Evolutionary conservation across 2,329 filamentous ascomycete species (phyloP).

Genomic region (Gnomoniopsis sp.): DNA sequence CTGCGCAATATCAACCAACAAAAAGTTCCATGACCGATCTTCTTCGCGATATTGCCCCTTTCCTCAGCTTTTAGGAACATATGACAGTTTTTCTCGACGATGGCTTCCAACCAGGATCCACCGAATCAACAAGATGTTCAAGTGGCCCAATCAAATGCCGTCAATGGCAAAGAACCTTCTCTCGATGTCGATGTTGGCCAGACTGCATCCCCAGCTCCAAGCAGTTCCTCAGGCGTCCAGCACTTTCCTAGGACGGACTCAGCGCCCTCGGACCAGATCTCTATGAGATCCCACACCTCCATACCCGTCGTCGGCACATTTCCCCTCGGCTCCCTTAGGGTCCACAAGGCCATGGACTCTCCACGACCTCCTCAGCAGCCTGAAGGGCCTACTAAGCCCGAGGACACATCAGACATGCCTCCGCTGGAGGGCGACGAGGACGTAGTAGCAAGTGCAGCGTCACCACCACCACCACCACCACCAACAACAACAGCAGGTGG

Average conservation of each 20-base stretch:
- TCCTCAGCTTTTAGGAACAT: not conserved
- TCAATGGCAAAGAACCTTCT: not conserved
- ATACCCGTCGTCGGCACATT: constrained; percentile 36
- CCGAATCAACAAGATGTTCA: constrained; percentile 2
- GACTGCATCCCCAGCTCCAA: not conserved
- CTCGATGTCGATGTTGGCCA: not conserved
- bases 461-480: not conserved
- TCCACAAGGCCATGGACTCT: constrained; percentile 31
- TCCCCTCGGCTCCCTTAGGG: constrained; percentile 40
- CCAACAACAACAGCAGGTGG: not conserved
- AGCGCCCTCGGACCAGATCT: constrained; percentile 23
- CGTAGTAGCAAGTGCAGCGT: too few species aligned
- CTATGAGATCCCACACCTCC: constrained; percentile 32
- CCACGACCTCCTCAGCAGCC: constrained; percentile 21
- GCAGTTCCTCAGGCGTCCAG: constrained; percentile 17
- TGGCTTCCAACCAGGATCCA: constrained; percentile 5
- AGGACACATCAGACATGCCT: constrained; percentile 12
- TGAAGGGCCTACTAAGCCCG: not conserved
- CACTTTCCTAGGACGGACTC: constrained; percentile 35
- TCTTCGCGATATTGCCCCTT: not conserved
- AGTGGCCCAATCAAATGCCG: not conserved
- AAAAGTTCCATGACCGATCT: not conserved
- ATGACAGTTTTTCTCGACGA: not conserved
- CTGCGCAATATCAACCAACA: too few species aligned
- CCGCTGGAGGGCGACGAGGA: constrained; percentile 4